phyloP scores from a whole-genome alignment of 306 rosid species.

The Trifolium repens region DNA sequence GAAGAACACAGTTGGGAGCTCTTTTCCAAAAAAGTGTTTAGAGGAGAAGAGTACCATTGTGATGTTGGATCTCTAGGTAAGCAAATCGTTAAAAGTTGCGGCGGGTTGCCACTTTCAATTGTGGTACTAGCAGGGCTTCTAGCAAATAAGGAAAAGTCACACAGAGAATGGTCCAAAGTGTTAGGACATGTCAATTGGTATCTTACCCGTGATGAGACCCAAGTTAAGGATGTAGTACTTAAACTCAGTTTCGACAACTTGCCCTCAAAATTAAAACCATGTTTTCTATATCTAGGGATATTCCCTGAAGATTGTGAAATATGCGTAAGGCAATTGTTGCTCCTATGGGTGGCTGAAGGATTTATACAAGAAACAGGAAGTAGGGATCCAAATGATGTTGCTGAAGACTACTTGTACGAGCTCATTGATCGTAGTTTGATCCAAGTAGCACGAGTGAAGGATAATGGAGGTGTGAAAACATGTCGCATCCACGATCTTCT shows the following conservation, averaged over 20 bases:
- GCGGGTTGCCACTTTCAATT: constrained; percentile 38
- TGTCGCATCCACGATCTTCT: constrained; percentile 43
- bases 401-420: constrained; percentile 37
- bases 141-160: constrained; percentile 35
- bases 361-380: constrained; percentile 21
- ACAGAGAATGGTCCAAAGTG: constrained; percentile 31
- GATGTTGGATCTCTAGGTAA: constrained; percentile 20
- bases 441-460: constrained; percentile 1
- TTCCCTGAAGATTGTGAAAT: constrained; percentile 42
- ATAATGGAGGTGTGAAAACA: neutral
- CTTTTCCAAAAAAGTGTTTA: constrained; percentile 35
- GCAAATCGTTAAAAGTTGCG: constrained; percentile 31
- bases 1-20: constrained; percentile 44
- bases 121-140: constrained; percentile 35
- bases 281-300: constrained; percentile 39
- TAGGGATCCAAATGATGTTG: constrained; percentile 32
- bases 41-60: constrained; percentile 13
- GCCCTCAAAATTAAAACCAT: constrained; percentile 35
- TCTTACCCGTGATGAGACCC: constrained; percentile 33
- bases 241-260: constrained; percentile 36
- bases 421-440: constrained; percentile 43
- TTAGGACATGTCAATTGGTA: constrained; percentile 30
- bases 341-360: constrained; percentile 42
- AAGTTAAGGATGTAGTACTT: constrained; percentile 41
- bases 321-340: constrained; percentile 1